phyloP scores from a whole-genome alignment of 352 stramenopile genomes.

The Plasmopara viticola region DNA sequence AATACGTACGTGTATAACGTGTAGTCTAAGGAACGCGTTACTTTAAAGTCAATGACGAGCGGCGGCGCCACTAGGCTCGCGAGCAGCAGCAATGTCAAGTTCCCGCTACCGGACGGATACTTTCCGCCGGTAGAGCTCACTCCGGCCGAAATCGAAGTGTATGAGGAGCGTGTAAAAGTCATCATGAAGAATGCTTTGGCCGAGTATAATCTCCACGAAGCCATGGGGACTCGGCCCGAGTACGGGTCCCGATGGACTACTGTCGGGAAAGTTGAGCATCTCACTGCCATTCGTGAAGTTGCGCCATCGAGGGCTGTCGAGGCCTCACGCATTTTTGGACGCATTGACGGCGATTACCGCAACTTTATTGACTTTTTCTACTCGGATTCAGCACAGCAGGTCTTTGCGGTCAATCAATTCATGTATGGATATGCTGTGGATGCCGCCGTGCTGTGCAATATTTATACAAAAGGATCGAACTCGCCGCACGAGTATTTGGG shows the following conservation, averaged over 20 bases:
- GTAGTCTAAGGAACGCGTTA: slow-evolving; percentile 2
- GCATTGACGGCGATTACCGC: slow-evolving; percentile 53
- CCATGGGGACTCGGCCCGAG: slow-evolving; percentile 26
- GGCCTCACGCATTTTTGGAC: slow-evolving; percentile 48
- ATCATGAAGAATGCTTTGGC: slow-evolving; percentile 40
- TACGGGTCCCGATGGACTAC: slow-evolving; percentile 34
- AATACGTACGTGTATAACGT: slow-evolving; percentile 15
- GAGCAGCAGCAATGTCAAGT: slow-evolving; percentile 25
- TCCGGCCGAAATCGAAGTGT: slow-evolving; percentile 22
- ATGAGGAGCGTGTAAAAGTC: slow-evolving; percentile 32
- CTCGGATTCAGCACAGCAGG: slow-evolving; percentile 38
- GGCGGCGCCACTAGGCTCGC: slow-evolving; percentile 8
- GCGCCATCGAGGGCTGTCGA: slow-evolving; percentile 30
- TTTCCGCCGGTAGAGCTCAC: slow-evolving; percentile 33
- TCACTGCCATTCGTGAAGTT: slow-evolving; percentile 34
- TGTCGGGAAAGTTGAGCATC: slow-evolving; percentile 30
- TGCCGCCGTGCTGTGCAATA: slow-evolving; percentile 59
- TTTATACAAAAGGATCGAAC: slow-evolving; percentile 47
- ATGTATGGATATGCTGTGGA: slow-evolving; percentile 62
- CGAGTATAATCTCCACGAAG: slow-evolving; percentile 40
- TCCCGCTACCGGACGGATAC: slow-evolving; percentile 33
- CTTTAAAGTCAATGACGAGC: slow-evolving; percentile 8
- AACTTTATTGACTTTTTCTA: slow-evolving; percentile 70
- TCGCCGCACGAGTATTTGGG: slow-evolving; percentile 57
- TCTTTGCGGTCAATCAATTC: slow-evolving; percentile 67